Conservation (phyloP, 2,329 filamentous ascomycete genomes). For the Xylariales sp. region DNA sequence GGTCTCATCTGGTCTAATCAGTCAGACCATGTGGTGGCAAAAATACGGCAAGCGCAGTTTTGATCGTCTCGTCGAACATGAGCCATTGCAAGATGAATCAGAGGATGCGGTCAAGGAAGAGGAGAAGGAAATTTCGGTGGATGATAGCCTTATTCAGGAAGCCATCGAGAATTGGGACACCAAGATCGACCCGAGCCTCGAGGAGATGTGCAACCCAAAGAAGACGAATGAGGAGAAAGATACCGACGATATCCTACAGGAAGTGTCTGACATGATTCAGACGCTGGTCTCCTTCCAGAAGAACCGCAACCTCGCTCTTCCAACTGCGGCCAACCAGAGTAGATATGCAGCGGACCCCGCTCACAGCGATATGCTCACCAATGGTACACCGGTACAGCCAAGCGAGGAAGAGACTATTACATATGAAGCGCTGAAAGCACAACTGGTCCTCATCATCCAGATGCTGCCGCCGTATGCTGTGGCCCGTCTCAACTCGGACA, state of each 20-base stretch:
- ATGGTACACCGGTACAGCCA: conserved; percentile 62
- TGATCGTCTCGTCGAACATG: conserved; percentile 56
- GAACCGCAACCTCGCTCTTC: conserved; percentile 68
- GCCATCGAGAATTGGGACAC: conserved; percentile 57
- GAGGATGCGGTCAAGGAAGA: conserved; percentile 29
- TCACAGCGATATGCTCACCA: conserved; percentile 62
- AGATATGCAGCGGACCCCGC: conserved; percentile 58
- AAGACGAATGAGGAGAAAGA: conserved; percentile 55
- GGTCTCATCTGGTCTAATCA: conserved; percentile 61
- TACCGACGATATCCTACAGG: conserved; percentile 63
- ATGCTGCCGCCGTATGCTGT: conserved; percentile 79
- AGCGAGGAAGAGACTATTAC: conserved; percentile 55
- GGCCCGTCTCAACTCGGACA: conserved; percentile 79
- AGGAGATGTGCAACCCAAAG: conserved; percentile 43
- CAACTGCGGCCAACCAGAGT: conserved; percentile 52
- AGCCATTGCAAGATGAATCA: conserved; percentile 31
- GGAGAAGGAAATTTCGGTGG: conserved; percentile 29
- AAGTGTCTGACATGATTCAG: conserved; percentile 71
- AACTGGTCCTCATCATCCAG: conserved; percentile 68
- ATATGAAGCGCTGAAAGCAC: conserved; percentile 71
- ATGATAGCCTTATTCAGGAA: conserved; percentile 48
- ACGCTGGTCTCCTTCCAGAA: conserved; percentile 74
- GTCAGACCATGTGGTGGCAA: conserved; percentile 70
- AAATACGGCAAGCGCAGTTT: conserved; percentile 62
- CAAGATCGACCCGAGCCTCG: conserved; percentile 53